Base-by-base conservation (phyloP, 2,329 filamentous ascomycete species). In the Pseudogymnoascus sp. region DNA sequence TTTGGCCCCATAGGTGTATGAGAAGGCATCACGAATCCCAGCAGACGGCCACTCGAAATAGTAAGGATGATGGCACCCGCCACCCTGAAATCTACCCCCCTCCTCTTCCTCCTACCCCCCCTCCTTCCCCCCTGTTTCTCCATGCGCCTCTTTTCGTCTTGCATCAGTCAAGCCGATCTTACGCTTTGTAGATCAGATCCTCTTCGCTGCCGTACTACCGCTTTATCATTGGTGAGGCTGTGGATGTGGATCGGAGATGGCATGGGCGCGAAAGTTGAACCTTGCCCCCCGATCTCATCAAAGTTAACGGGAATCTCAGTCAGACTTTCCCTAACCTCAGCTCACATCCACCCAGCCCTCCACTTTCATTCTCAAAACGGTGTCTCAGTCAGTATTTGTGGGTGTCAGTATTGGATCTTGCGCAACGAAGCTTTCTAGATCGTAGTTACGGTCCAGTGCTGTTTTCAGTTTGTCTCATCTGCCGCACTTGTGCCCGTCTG, bases 381-480 rank as follows among this genome's bases (percentile, higher is more conserved):
- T 54, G 47, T 54, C 47, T 54, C 47, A 54, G 47, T 54, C 6
- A 11, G 29, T 33, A 33, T 33, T 54, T 54, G 47, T 54, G 47
- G 47, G 47, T 54, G 47, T 54, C 29, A 54, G 47, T 54, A 54
- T 54, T 54, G 47, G 29, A 54, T 54, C 47, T 54, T 54, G 47
- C 47, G 47, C 47, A 54, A 54, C 47, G n/a, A 54, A 54, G 11
- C 47, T 54, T 33, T 54, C 47, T 11, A 54, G 29, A 54, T 54
- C 47, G 29, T 33, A 54, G 47, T 33, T 33, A 54, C 47, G 47
- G 47, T 54, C 47, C 11, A 26, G 24, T 54, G 29, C 47, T 54
- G 47, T 54, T 54, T 54, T 33, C 47, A 54, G 47, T 26, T 54
- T 54, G 47, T 54, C 47, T 54, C 47, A 54, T 54, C 26, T 54